These are phyloP conservation scores for Syncephalastrum monosporum DNA, from an alignment of 371 early-diverging fungal genomes.

Conservation along the genomic window DNA sequence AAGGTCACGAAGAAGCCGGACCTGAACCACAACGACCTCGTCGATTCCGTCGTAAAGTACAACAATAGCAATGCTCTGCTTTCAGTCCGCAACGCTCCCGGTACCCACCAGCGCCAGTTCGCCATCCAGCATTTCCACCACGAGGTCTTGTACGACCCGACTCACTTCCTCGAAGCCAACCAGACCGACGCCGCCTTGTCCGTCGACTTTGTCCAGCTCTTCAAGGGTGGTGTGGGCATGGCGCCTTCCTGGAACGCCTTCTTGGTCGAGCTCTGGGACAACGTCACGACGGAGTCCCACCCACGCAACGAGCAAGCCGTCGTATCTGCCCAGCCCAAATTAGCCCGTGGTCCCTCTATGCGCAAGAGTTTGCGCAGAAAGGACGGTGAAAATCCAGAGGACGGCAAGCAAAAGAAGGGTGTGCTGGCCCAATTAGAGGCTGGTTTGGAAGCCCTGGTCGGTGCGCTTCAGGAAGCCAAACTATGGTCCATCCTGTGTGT, in stretches of 20 bases:
- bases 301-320: conserved; percentile 53
- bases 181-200: conserved; percentile 61
- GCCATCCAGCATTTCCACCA: conserved; percentile 80
- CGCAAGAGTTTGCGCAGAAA: conserved; percentile 24
- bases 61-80: conserved; percentile 46
- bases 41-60: conserved; percentile 44
- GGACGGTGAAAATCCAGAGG: conserved; percentile 9
- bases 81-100: conserved; percentile 38
- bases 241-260: conserved; percentile 57
- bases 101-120: conserved; percentile 53
- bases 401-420: conserved; percentile 3
- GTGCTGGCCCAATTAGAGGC: conserved; percentile 67
- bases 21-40: conserved; percentile 39
- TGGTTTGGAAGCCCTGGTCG: conserved; percentile 75
- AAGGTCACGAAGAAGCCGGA: conserved; percentile 29
- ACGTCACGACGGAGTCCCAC: conserved; percentile 55
- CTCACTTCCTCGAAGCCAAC: conserved; percentile 75
- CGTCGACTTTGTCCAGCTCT: conserved; percentile 83
- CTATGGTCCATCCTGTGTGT: conserved; percentile 88
- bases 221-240: conserved; percentile 58
- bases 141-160: conserved; percentile 72
- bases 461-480: conserved; percentile 77
- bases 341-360: conserved; percentile 49
- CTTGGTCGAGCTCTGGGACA: conserved; percentile 39
- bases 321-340: conserved; percentile 54